Base-by-base conservation (phyloP, 2,329 filamentous ascomycete species). In the Rutstroemia sp. region DNA sequence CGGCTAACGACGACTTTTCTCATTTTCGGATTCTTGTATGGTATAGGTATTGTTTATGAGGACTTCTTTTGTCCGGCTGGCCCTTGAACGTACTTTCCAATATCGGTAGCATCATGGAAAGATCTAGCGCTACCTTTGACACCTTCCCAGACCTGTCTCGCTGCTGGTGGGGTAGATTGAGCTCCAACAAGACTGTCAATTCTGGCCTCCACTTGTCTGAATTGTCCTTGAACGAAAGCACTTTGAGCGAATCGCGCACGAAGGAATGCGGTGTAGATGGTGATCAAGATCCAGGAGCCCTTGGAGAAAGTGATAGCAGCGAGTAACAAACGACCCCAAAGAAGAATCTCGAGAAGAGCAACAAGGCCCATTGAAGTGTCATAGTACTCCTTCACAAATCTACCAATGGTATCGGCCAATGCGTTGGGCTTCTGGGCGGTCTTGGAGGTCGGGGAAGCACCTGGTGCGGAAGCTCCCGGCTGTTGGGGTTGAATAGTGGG, bases 361-460 rank as follows among this genome's bases (percentile, higher is more conserved):
- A 99, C 94, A 59, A 97, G 78, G 57, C 88, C 89, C 94, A 99
- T 99, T 73, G 90, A 95, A 60, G 83, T 76, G 72, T 99, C 94
- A 71, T 99, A 99, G 82, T 97, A 96, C 71, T 91, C 84, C 84
- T 97, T 97, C 72, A 99, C 91, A 68, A 99, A 99, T 67, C 80
- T 81, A 65, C 91, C 91, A 72, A 99, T 96, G 64, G 79, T 82
- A 60, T 96, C 91, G 54, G 88, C 86, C 56, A 91, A 74, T 72
- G 78, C 81, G 64, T 73, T 74, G 34, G 73, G 71, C 61, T 66
- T 67, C 59, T 69, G 72, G 60, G 80, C 79, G 37, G 77, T 76
- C 75, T 83, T 87, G 59, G 79, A 77, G 61, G 74, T 77, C 58
- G 80, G 77, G 60, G 75, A 78, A 53, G 79, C 74, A 51, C 78